Conservation (phyloP, 495 filamentous ascomycete genomes). For the Neurospora hispaniola region DNA sequence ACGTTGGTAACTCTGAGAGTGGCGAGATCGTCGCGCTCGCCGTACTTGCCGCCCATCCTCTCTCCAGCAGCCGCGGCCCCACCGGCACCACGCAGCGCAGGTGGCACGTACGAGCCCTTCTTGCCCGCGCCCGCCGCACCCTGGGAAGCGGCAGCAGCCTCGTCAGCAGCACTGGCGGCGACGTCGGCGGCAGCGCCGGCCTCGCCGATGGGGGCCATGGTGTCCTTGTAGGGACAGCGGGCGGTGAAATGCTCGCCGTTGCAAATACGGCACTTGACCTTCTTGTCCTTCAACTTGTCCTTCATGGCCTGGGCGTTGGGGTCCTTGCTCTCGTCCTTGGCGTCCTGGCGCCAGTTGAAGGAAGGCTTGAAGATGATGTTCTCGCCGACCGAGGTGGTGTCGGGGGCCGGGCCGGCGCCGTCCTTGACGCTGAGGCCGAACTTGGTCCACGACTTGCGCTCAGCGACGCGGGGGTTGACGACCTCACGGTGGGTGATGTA, state of each 20-base stretch:
- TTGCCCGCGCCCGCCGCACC: constrained; percentile 57
- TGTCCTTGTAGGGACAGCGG: constrained; percentile 66
- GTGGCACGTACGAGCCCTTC: constrained; percentile 77
- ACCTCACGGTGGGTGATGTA: constrained; percentile 78
- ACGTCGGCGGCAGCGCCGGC: constrained; percentile 39
- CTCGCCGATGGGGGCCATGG: constrained; percentile 47
- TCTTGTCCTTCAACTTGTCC: constrained; percentile 93
- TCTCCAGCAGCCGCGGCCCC: constrained; percentile 57
- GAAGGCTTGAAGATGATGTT: constrained; percentile 92
- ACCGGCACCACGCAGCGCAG: constrained; percentile 71
- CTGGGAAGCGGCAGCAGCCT: constrained; percentile 23
- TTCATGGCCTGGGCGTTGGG: constrained; percentile 74
- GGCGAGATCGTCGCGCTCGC: constrained; percentile 90
- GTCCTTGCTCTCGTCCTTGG: constrained; percentile 65
- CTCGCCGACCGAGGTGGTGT: constrained; percentile 89
- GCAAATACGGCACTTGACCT: constrained; percentile 99
- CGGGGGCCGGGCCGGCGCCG: constrained; percentile 55
- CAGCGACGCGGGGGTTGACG: constrained; percentile 93
- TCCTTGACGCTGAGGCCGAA: constrained; percentile 68
- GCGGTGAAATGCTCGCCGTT: constrained; percentile 97
- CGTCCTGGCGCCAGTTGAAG: constrained; percentile 81
- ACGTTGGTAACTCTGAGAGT: constrained; percentile 97
- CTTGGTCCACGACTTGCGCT: constrained; percentile 83
- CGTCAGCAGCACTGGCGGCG: constrained; percentile 44
- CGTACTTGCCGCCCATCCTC: constrained; percentile 79